Base-by-base conservation (phyloP, 2,329 filamentous ascomycete genomes). In the Colletotrichum plurivorum region DNA sequence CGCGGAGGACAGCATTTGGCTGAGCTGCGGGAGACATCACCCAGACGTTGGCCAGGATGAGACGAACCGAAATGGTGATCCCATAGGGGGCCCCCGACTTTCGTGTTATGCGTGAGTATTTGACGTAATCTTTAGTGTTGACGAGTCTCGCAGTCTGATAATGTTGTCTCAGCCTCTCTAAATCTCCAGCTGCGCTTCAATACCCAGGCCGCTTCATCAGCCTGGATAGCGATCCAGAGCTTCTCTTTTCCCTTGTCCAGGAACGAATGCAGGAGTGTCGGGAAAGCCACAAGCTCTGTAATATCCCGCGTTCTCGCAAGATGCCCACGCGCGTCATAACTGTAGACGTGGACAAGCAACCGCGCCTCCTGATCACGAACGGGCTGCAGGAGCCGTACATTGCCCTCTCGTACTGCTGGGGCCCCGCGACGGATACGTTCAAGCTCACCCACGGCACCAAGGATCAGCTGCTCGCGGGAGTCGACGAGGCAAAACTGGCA, bases 371-470 rank as follows among this genome's bases (percentile, higher is more conserved):
- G 9, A 6, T 55, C n/a, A 55, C 52, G 18, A 55, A 55, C 31
- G 31, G 52, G 10, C 52, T 55, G 31, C 31, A 36, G n/a, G n/a
- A 55, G 31, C 52, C 52, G 18, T 58, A 58, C 15, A 9, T 58
- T 20, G 55, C 55, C 15, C 20, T 58, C 10, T 46, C 41, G 9
- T 48, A 58, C 20, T 58, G 55, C 15, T 58, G 55, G 55, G 55
- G 55, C 12, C 39, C 39, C 16, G 39, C 41, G 20, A 48, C 45
- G 20, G 45, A 48, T 12, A 55, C 12, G 18, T 18, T 58, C 55
- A 45, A 46, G 22, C 22, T 48, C 27, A 55, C 52, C 1, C 27
- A 20, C 5, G 6, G 20, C 8, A 55, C 27, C 13, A 20, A 39
- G 6, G 27, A 39, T 6, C n/a, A 55, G 31, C 16, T 55, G 27